These are phyloP conservation scores for Backusella macrospora DNA, from an alignment of 192 early-diverging fungal genomes.

Conservation along the genomic window DNA sequence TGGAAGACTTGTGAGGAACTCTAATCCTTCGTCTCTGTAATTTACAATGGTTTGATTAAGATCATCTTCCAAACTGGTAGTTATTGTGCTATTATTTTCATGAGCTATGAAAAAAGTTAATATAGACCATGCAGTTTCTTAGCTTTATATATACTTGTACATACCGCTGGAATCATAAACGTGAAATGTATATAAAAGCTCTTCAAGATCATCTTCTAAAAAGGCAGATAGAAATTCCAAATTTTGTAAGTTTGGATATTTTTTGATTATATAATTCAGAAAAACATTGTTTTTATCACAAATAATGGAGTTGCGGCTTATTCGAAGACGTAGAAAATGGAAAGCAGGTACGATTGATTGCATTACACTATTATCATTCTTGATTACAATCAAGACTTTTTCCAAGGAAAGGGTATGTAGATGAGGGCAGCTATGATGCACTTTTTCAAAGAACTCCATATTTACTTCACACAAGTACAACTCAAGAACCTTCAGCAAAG, in stretches of 20 bases:
- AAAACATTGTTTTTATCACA: not conserved
- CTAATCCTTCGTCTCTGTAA: not conserved
- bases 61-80: not conserved
- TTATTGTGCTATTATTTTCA: not conserved
- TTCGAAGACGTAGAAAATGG: not conserved
- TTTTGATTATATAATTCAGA: not conserved
- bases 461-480: not conserved
- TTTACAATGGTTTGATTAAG: not conserved
- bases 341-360: not conserved
- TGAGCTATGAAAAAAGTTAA: not conserved
- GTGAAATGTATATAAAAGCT: not conserved
- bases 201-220: not conserved
- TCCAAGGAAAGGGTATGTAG: not conserved
- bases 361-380: not conserved
- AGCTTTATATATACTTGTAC: not conserved
- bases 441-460: not conserved
- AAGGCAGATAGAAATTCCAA: not conserved
- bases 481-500: not conserved
- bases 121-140: not conserved
- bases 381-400: not conserved
- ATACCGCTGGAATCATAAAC: not conserved
- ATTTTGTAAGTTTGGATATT: not conserved
- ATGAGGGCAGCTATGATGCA: not conserved
- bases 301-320: not conserved
- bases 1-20: not conserved